Conservation (phyloP, 2,329 filamentous ascomycete species). For the Phaeosphaeria sp. region DNA sequence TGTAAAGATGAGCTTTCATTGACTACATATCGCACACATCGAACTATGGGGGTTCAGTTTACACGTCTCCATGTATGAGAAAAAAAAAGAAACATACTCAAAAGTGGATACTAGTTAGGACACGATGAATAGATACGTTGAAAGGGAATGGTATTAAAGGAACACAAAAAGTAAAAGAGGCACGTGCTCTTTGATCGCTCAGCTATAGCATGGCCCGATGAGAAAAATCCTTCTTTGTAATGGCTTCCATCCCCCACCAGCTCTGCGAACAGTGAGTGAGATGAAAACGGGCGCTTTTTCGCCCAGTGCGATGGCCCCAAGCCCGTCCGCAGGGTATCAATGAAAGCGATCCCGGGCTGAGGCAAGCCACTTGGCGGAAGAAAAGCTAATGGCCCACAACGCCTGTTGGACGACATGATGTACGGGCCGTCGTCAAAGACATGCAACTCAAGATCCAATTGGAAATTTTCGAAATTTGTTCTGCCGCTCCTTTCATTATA, state of each 20-base stretch:
- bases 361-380: constrained; percentile 40
- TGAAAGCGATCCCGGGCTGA: constrained; percentile 38
- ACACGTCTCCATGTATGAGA: neutral
- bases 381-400: constrained; percentile 45
- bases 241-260: neutral
- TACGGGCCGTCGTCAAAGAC: constrained; percentile 39
- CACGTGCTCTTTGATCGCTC: neutral
- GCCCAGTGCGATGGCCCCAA: constrained; percentile 17
- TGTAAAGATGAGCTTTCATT: neutral
- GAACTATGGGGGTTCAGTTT: neutral
- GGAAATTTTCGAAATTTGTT: constrained; percentile 34
- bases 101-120: neutral
- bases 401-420: constrained; percentile 43
- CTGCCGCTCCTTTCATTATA: constrained; percentile 64
- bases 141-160: constrained; percentile 7
- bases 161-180: constrained; percentile 7
- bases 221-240: neutral
- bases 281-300: neutral
- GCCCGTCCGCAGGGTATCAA: constrained; percentile 45
- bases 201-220: neutral
- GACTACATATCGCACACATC: neutral
- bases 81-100: neutral
- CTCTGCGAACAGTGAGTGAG: neutral
- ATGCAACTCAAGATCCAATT: constrained; percentile 44
- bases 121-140: constrained; percentile 7